Conservation (phyloP, 192 early-diverging fungal species). For the Coemansia sp. region DNA sequence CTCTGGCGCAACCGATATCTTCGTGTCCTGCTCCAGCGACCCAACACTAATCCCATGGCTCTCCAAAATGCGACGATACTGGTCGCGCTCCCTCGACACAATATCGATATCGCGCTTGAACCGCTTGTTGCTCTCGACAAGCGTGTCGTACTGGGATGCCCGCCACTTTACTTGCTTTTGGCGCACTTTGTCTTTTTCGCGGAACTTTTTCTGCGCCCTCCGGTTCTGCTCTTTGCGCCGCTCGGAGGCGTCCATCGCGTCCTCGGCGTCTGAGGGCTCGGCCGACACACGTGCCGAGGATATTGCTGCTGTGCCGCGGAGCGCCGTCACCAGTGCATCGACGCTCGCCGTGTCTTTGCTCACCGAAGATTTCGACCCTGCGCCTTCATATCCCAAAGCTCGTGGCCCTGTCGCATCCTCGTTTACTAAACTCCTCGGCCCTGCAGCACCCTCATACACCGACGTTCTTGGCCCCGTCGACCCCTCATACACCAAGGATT, state of each 20-base stretch:
- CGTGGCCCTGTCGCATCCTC: constrained; percentile 7
- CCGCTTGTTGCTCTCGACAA: constrained; percentile 49
- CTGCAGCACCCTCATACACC: not conserved
- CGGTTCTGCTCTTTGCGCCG: constrained; percentile 56
- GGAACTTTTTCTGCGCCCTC: constrained; percentile 56
- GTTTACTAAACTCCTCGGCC: constrained; percentile 15
- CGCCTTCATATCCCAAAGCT: not conserved
- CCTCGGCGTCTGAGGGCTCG: constrained; percentile 22
- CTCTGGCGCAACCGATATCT: not conserved
- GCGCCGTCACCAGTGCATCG: constrained; percentile 34
- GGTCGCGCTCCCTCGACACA: constrained; percentile 42
- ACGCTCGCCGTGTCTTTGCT: constrained; percentile 30
- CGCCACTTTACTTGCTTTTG: constrained; percentile 57
- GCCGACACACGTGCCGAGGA: constrained; percentile 3
- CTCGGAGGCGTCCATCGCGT: constrained; percentile 40
- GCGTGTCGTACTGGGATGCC: constrained; percentile 52
- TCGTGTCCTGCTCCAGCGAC: constrained; percentile 6
- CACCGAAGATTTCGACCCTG: too few species aligned
- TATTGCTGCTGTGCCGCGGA: constrained; percentile 43
- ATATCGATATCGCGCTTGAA: constrained; percentile 52
- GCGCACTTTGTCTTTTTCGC: constrained; percentile 57
- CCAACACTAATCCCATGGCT: constrained; percentile 33
- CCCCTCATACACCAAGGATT: too few species aligned
- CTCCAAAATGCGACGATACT: constrained; percentile 44
- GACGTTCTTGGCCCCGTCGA: too few species aligned